Percentiles rank a stretch among this genome's conserved stretches.
Evolutionary conservation across 2,329 filamentous ascomycete genomes (phyloP).

Genomic region (Colletotrichum godetiae): DNA sequence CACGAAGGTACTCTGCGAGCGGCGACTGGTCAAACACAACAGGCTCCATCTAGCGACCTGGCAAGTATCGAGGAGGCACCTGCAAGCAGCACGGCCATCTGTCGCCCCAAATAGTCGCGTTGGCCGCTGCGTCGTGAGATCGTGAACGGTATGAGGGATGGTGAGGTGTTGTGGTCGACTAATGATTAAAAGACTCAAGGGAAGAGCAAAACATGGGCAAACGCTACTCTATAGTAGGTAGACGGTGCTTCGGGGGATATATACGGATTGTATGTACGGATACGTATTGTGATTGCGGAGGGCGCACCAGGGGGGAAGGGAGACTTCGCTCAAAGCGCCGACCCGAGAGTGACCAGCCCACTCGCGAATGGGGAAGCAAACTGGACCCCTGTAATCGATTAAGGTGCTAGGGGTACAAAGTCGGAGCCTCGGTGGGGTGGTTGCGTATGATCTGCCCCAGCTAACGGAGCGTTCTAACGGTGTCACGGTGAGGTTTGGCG

Average conservation of each 20-base stretch:
- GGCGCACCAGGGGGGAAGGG: conserved; percentile 26
- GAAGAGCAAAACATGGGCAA: conserved; percentile 19
- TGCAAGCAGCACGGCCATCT: conserved; percentile 36
- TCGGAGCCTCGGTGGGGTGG: conserved; percentile 33
- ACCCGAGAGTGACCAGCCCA: conserved; percentile 23
- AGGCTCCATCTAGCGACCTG: conserved; percentile 75
- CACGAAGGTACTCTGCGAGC: conserved; percentile 89
- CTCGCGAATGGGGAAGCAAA: conserved; percentile 30
- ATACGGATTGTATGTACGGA: conserved; percentile 23
- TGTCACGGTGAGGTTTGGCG: conserved; percentile 15
- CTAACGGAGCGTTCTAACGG: conserved; percentile 25
- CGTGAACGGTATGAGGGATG: conserved; percentile 7
- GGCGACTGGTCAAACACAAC: conserved; percentile 89
- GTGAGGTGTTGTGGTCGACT: background rate
- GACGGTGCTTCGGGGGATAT: conserved; percentile 29
- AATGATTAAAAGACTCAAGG: conserved; percentile 3
- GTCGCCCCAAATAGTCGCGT: conserved; percentile 25
- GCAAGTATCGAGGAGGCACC: conserved; percentile 26
- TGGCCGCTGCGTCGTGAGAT: conserved; percentile 17
- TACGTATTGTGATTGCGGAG: conserved; percentile 33
- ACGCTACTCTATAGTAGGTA: background rate
- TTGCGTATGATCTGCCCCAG: conserved; percentile 32
- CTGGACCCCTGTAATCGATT: conserved; percentile 32
- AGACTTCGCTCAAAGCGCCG: conserved; percentile 26
- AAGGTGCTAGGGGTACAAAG: conserved; percentile 29